Evolutionary conservation across 805 yeast species (phyloP), one percentile per base, ranked within the genome.

Genomic region (Ogataea siamensis): DNA sequence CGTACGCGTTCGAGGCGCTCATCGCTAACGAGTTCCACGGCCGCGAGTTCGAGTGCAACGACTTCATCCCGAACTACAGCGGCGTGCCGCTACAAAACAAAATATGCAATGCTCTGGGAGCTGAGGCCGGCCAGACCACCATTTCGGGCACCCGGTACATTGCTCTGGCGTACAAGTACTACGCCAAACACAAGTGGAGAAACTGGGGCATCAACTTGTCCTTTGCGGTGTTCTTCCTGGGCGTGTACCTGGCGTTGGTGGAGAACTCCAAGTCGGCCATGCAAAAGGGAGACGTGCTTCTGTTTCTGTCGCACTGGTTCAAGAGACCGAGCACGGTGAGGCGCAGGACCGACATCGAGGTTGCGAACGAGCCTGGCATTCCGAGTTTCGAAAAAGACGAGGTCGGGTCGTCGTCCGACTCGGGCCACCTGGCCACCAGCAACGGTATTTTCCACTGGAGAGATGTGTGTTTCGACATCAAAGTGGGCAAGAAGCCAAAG

Each of bases 381-480:
- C 33, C 37, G 7, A 24, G n/a, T 2, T 15, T 7, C 12, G 6
- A 5, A 20, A 26, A 35, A 5, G 25, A 18, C 20, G 34, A 33
- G 11, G 34, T 7, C 4, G 27, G 11, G 3, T 28, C 32, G 9
- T 10, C 30, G 13, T 22, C 30, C 4, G 30, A 23, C 9, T 28
- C 40, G 23, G 26, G 28, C n/a, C 26, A 20, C n/a, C 34, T 49
- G 7, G 54, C 44, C 8, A 54, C 45, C 14, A 58, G 38, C 10
- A 23, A 23, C n/a, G 76, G 74, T 32, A 72, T 80, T 26, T 82
- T 81, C 70, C 84, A 79, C 52, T 83, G 91, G 91, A 72, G 75
- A 57, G 70, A 83, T 51, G 76, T 83, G 19, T 72, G 79, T 51
- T 83, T 79, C 55, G 81, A 77, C 45, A 76, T 83, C 39, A 70